phyloP scores from a whole-genome alignment of 495 filamentous ascomycete species.

The Penicillium soppii region DNA sequence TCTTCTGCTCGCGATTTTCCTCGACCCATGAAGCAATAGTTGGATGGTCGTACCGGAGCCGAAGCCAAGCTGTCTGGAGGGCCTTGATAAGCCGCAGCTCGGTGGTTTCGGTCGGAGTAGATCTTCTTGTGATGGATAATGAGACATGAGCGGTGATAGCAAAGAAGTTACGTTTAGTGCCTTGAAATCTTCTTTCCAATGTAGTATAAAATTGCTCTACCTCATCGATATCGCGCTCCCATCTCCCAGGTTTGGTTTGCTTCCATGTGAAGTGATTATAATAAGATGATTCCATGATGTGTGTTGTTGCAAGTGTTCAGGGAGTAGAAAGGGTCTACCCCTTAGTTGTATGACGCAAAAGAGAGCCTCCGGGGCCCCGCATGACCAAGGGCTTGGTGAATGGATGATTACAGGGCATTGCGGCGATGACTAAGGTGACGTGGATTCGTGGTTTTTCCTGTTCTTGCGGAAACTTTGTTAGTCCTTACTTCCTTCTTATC shows the following conservation, averaged over 20 bases:
- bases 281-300: slow-evolving; percentile 48
- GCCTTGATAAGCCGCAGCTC: slow-evolving; percentile 21
- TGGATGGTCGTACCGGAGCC: slow-evolving; percentile 41
- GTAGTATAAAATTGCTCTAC: slow-evolving; percentile 42
- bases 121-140: slow-evolving; percentile 4
- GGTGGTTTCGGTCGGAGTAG: not conserved
- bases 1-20: slow-evolving; percentile 18
- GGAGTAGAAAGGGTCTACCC: too few species aligned
- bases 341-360: too few species aligned
- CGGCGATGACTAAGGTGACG: too few species aligned
- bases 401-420: too few species aligned
- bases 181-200: slow-evolving; percentile 33
- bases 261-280: slow-evolving; percentile 6
- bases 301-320: not conserved
- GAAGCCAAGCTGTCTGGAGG: slow-evolving; percentile 39
- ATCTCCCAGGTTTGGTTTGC: slow-evolving; percentile 17
- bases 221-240: slow-evolving; percentile 47
- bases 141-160: slow-evolving; percentile 35
- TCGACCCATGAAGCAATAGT: slow-evolving; percentile 40
- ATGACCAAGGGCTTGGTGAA: too few species aligned
- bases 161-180: slow-evolving; percentile 40
- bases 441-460: too few species aligned
- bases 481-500: too few species aligned
- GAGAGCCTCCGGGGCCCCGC: too few species aligned
- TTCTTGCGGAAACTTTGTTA: too few species aligned